Evolutionary conservation across 495 filamentous ascomycete species (phyloP).

Genomic region (Penicillium lividum): DNA sequence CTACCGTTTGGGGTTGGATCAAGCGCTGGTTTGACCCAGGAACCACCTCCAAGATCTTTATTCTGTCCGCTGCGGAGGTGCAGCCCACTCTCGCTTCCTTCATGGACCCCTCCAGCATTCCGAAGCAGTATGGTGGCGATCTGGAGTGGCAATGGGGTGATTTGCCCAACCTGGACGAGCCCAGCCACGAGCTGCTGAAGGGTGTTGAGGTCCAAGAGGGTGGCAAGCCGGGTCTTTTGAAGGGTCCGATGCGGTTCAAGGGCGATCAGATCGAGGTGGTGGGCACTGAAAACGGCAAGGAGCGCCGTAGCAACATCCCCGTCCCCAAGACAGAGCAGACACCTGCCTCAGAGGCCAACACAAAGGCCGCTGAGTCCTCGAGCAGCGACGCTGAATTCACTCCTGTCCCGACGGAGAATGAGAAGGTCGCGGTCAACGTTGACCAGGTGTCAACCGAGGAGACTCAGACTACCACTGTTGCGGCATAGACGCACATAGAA

Average conservation of each 20-base stretch:
- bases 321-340: conserved; percentile 20
- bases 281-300: conserved; percentile 43
- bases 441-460: conserved; percentile 18
- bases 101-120: conserved; percentile 78
- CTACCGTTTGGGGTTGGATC: conserved; percentile 92
- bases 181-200: conserved; percentile 48
- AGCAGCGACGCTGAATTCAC: conserved; percentile 10
- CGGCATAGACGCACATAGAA: conserved; percentile 23
- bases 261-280: conserved; percentile 40
- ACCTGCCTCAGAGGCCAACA: not conserved
- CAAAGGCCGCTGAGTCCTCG: conserved; percentile 8
- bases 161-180: conserved; percentile 67
- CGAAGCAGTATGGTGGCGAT: conserved; percentile 80
- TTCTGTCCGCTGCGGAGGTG: conserved; percentile 69
- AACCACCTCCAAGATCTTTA: conserved; percentile 92
- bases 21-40: conserved; percentile 95
- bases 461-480: conserved; percentile 18
- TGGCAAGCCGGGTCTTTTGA: conserved; percentile 34
- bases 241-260: conserved; percentile 46
- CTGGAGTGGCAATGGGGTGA: conserved; percentile 79
- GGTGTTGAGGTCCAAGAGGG: conserved; percentile 31
- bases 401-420: conserved; percentile 9
- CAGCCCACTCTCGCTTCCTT: conserved; percentile 71
- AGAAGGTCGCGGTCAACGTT: conserved; percentile 21
- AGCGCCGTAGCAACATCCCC: conserved; percentile 35